Conservation (phyloP, 1,284 basidiomycete species). For the Agaricales sp. region DNA sequence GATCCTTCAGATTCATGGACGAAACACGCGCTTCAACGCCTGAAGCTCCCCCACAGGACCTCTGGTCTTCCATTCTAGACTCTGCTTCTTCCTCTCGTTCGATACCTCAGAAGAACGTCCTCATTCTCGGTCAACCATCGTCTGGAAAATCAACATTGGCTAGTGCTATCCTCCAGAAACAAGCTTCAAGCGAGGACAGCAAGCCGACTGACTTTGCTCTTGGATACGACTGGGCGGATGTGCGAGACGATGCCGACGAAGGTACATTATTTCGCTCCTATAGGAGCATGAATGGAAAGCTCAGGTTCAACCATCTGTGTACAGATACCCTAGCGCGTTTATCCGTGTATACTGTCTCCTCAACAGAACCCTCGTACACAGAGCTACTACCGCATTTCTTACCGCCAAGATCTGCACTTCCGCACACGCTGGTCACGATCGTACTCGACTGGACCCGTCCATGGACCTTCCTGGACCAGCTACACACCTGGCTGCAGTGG, state of each 20-base stretch:
- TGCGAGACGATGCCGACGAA: slow-evolving; percentile 82
- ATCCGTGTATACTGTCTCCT: slow-evolving; percentile 85
- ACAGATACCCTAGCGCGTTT: slow-evolving; percentile 78
- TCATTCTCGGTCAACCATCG: slow-evolving; percentile 69
- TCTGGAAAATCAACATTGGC: slow-evolving; percentile 72
- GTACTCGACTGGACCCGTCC: slow-evolving; percentile 95
- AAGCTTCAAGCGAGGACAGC: slow-evolving; percentile 44
- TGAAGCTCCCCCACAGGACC: slow-evolving; percentile 63
- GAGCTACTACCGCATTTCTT: slow-evolving; percentile 79
- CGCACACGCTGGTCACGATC: slow-evolving; percentile 80
- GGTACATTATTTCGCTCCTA: slow-evolving; percentile 31
- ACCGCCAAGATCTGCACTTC: slow-evolving; percentile 56
- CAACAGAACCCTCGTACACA: slow-evolving; percentile 63
- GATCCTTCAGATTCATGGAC: slow-evolving; percentile 5
- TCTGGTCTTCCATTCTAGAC: slow-evolving; percentile 88
- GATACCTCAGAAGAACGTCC: slow-evolving; percentile 78
- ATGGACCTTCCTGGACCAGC: slow-evolving; percentile 83
- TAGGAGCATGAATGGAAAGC: slow-evolving; percentile 7
- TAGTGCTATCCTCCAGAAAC: slow-evolving; percentile 61
- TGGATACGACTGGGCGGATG: slow-evolving; percentile 82
- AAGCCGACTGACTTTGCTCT: slow-evolving; percentile 61
- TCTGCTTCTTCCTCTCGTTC: slow-evolving; percentile 78
- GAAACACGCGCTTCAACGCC: slow-evolving; percentile 52
- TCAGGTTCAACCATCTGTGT: slow-evolving; percentile 6
- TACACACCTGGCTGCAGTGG: slow-evolving; percentile 81